Evolutionary conservation across 257 asterid genomes (phyloP), one percentile per base, ranked within the genome.

Genomic region (Coffea canephora): DNA sequence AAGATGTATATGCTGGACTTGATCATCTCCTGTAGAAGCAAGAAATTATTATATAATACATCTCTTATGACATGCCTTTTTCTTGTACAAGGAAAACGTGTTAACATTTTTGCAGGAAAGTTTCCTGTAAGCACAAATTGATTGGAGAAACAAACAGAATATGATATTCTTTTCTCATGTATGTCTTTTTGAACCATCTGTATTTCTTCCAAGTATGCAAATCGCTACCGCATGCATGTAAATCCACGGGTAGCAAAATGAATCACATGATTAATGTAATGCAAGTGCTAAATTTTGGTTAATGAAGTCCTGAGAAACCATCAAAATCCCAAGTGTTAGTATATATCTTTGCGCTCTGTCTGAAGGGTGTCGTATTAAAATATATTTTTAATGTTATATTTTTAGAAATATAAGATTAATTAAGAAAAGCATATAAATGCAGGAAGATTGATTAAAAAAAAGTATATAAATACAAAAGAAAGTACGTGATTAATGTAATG

Each of bases 71-170:
- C 61, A 59, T 10, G 74, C 45, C 39, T 75, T 41, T 59, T 55
- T 69, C 67, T 62, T 59, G 55, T 39, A 66, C 12, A 34, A 15
- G 8, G 25, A 43, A 59, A n/a, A n/a, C 16, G 34, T 64, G 39
- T 64, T 36, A 64, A 25, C 16, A 39, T 25, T 64, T 11, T 18
- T 64, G 69, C 18, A 25, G 25, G 3, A 25, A 12, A 1, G 6
- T 27, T 64, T 62, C 5, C 13, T 4, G 18, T 3, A 9, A 64
- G 69, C 16, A 4, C 69, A n/a, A n/a, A n/a, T n/a, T 62, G 69
- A 36, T 73, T 64, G 67, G 25, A 75, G 62, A 77, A 45, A 49
- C 80, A 77, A 77, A 50, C 39, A 43, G 31, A 45, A 12, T 52
- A 66, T 23, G 66, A 15, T 36, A 36, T 65, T 45, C 59, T 52